Percentiles rank a stretch among this genome's conserved stretches.
Conservation (phyloP, 495 filamentous ascomycete genomes). For the Hyphodiscus hymeniophilus region DNA sequence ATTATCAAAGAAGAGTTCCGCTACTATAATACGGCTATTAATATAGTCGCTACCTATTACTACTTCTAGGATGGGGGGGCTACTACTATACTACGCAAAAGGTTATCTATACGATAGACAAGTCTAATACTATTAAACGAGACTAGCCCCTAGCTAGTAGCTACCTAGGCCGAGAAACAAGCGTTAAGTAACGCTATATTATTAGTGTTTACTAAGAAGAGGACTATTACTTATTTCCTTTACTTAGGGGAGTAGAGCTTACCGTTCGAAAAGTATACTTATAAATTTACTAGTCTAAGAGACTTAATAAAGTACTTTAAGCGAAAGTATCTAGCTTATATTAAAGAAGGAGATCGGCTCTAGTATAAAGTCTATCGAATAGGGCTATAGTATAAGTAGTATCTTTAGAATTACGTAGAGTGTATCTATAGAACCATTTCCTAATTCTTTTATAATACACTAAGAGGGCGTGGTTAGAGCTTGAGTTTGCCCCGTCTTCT, state of each 20-base stretch:
- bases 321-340: slow-evolving; percentile 29
- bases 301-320: slow-evolving; percentile 36
- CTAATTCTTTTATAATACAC: slow-evolving; percentile 12
- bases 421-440: slow-evolving; percentile 14
- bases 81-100: slow-evolving; percentile 20
- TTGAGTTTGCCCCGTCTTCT: slow-evolving; percentile 14
- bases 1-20: slow-evolving; percentile 29
- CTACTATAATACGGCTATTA: slow-evolving; percentile 26
- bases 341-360: slow-evolving; percentile 21
- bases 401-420: slow-evolving; percentile 15
- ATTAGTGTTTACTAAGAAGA: slow-evolving; percentile 25
- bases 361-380: slow-evolving; percentile 19
- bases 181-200: slow-evolving; percentile 25
- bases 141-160: slow-evolving; percentile 13
- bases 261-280: slow-evolving; percentile 22
- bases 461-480: slow-evolving; percentile 12
- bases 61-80: slow-evolving; percentile 27
- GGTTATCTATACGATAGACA: slow-evolving; percentile 17
- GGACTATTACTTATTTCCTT: slow-evolving; percentile 32
- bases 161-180: slow-evolving; percentile 23
- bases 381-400: slow-evolving; percentile 18
- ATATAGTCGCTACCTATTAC: slow-evolving; percentile 29
- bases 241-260: slow-evolving; percentile 29
- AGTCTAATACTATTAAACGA: slow-evolving; percentile 15
- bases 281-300: slow-evolving; percentile 26